A percentile compares a stretch with the other conserved stretches of the same genome.
These are phyloP conservation scores for Batkoa obscura DNA, from an alignment of 371 early-diverging fungal genomes.

Conservation along the genomic window DNA sequence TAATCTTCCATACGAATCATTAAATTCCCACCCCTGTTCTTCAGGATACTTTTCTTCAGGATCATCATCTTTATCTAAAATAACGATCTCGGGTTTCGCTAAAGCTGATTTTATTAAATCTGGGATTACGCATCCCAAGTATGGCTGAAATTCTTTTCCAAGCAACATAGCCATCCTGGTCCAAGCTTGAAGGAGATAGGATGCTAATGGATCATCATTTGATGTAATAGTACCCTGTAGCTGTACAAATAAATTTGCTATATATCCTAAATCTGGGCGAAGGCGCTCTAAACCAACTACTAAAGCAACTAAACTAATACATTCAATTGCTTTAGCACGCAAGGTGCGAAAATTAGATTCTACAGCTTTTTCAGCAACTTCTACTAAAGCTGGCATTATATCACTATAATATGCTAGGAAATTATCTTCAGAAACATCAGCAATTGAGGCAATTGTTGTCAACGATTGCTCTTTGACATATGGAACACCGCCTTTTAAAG, in stretches of 20 bases:
- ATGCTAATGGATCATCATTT: conserved; percentile 73
- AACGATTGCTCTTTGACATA: conserved; percentile 95
- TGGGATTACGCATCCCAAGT: conserved; percentile 78
- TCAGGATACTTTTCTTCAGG: conserved; percentile 61
- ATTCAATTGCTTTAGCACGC: conserved; percentile 90
- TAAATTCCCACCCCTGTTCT: conserved; percentile 93
- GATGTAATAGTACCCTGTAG: conserved; percentile 67
- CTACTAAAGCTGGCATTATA: conserved; percentile 87
- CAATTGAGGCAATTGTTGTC: conserved; percentile 93
- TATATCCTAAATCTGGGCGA: conserved; percentile 47
- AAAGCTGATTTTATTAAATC: conserved; percentile 71
- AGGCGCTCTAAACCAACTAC: conserved; percentile 84
- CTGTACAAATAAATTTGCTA: conserved; percentile 57
- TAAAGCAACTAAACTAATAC: conserved; percentile 67
- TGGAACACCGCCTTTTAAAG: conserved; percentile 57
- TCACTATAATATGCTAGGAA: conserved; percentile 72
- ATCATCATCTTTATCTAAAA: conserved; percentile 75
- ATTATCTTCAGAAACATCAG: conserved; percentile 75
- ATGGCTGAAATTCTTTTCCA: conserved; percentile 82
- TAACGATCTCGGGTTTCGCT: conserved; percentile 80
- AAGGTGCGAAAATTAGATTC: conserved; percentile 70
- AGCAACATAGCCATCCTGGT: conserved; percentile 89
- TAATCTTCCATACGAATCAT: conserved; percentile 67
- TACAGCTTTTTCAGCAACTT: conserved; percentile 61
- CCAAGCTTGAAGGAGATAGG: conserved; percentile 88